Base-by-base conservation (phyloP, 2,329 filamentous ascomycete species). In the Metarhizium anisopliae region DNA sequence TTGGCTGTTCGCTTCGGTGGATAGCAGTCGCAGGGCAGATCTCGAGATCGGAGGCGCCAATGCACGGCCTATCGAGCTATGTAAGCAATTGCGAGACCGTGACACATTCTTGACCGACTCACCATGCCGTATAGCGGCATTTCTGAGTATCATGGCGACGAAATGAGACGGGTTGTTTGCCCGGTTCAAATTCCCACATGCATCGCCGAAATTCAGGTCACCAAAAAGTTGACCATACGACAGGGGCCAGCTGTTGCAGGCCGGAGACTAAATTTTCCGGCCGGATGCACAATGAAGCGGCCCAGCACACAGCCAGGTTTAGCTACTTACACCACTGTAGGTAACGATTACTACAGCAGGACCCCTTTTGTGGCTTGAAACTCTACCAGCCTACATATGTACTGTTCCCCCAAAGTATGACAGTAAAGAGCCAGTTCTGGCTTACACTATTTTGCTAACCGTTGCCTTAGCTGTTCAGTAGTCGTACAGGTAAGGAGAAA, bases 121-220 rank as follows among this genome's bases (percentile, higher is more conserved):
- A 83, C 81, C 76, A 68, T 81, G 73, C 77, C 79, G 79, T 68
- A 76, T 69, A 54, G 73, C 73, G 61, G 74, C 69, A 66, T 75
- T 82, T 73, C 80, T 77, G 61, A 81, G 63, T 64, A 83, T 81
- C 81, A 84, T 84, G 61, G 66, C 70, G 69, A 66, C 55, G 50
- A 32, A 16, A 30, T 32, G 36, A 50, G 30, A 20, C 47, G 36
- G 52, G 52, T 52, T 25, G 54, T 52, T 51, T 29, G 8, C 25
- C 45, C 25, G 16, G 25, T 30, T 29, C 53, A 45, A 50, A 55
- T 18, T 25, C 2, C n/a, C 29, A n/a, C n/a, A n/a, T n/a, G n/a
- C n/a, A 36, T 38, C 2, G 6, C 30, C 52, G 50, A 51, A 54
- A 32, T 52, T 51, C 14, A 29, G 25, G 18, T 29, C 18, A 32